These are phyloP conservation scores for Lactarius sp. DNA, from an alignment of 768 basidiomycete genomes.

Conservation along the genomic window DNA sequence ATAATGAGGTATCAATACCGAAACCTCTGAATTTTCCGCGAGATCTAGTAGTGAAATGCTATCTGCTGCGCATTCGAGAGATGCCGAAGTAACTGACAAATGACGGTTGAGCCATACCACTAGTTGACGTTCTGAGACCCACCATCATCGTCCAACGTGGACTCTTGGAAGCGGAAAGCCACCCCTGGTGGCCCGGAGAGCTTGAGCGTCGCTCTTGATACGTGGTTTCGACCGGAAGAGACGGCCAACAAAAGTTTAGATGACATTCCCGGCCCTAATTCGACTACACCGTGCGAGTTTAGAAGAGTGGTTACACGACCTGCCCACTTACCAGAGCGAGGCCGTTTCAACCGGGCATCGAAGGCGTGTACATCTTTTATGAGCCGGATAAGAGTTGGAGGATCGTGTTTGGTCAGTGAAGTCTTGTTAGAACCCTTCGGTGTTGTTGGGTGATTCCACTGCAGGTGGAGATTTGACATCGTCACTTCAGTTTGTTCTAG, in stretches of 20 bases:
- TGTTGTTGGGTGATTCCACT: constrained; percentile 51
- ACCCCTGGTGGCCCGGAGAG: constrained; percentile 52
- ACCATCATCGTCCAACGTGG: constrained; percentile 38
- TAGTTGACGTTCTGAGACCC: constrained; percentile 12
- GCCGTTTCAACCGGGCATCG: constrained; percentile 58
- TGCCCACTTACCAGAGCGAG: constrained; percentile 34
- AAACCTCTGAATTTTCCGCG: constrained; percentile 41
- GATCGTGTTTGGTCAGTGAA: constrained; percentile 29
- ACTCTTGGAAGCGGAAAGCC: constrained; percentile 42
- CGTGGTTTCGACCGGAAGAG: constrained; percentile 64
- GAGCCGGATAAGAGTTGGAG: constrained; percentile 49
- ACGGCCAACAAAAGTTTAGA: constrained; percentile 52
- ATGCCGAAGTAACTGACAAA: constrained; percentile 18
- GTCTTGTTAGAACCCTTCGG: constrained; percentile 25
- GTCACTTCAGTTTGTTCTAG: constrained; percentile 65
- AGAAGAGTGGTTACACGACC: constrained; percentile 13
- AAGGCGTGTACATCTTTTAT: constrained; percentile 59
- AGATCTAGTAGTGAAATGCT: constrained; percentile 46
- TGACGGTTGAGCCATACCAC: background rate
- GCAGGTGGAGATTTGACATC: constrained; percentile 58
- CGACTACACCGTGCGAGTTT: background rate
- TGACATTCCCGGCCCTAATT: constrained; percentile 63
- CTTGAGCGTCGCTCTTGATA: constrained; percentile 49
- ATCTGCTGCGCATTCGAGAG: constrained; percentile 39
- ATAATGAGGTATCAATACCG: constrained; percentile 59